These are phyloP conservation scores for Clitoria ternatea DNA, from an alignment of 306 rosid species.

Conservation along the genomic window DNA sequence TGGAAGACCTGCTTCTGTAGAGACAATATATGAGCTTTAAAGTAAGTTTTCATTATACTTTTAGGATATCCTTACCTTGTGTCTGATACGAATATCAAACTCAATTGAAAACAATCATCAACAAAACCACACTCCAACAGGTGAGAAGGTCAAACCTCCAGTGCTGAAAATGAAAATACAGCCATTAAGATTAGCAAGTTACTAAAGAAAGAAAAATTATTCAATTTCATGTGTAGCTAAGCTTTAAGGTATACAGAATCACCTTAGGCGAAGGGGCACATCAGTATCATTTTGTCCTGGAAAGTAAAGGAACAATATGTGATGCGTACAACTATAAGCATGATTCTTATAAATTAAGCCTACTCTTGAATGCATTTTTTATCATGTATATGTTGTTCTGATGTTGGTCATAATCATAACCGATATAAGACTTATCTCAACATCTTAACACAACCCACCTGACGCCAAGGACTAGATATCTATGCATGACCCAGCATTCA, in stretches of 20 bases:
- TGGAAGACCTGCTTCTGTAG: conserved; percentile 44
- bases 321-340: conserved; percentile 4
- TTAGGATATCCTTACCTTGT: background rate
- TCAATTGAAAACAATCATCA: conserved; percentile 13
- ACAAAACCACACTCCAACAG: background rate
- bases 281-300: conserved; percentile 47
- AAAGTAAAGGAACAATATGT: conserved; percentile 23
- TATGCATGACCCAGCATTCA: no score
- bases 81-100: conserved; percentile 16
- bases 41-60: background rate
- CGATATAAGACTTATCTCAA: no score
- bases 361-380: background rate
- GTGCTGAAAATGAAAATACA: conserved; percentile 26
- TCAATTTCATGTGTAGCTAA: background rate
- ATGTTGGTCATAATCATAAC: no score
- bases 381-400: no score
- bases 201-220: background rate
- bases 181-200: background rate
- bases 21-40: conserved; percentile 26
- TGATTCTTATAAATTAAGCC: background rate
- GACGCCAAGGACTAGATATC: no score
- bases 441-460: no score
- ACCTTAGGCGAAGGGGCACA: conserved; percentile 44
- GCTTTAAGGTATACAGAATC: conserved; percentile 4
- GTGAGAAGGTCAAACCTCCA: conserved; percentile 45